Evolutionary conservation across 2,329 filamentous ascomycete genomes (phyloP).

Genomic region (Zopfia rhizophila): DNA sequence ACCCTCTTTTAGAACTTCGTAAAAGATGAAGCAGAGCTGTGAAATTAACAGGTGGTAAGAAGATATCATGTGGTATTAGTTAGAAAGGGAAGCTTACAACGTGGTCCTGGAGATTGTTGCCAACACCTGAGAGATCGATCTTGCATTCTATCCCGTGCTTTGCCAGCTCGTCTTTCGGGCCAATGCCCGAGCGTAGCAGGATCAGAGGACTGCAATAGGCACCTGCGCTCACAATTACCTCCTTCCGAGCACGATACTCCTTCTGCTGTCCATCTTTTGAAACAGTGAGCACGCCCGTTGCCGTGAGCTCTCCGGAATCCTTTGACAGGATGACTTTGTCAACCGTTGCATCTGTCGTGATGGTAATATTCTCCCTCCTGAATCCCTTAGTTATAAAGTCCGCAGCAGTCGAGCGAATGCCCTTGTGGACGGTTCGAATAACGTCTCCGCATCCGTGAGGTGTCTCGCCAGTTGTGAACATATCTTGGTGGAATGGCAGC

Average conservation of each 20-base stretch:
- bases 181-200: slow-evolving; percentile 66
- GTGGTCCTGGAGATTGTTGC: slow-evolving; percentile 72
- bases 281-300: slow-evolving; percentile 58
- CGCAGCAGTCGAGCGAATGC: slow-evolving; percentile 38
- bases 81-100: slow-evolving; percentile 58
- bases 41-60: slow-evolving; percentile 53
- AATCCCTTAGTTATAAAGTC: slow-evolving; percentile 56
- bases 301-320: slow-evolving; percentile 50
- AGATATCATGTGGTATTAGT: slow-evolving; percentile 35
- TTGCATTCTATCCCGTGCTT: slow-evolving; percentile 63
- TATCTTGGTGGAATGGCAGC: slow-evolving; percentile 66
- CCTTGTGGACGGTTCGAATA: slow-evolving; percentile 42
- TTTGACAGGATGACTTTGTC: slow-evolving; percentile 61
- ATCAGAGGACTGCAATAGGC: slow-evolving; percentile 50
- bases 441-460: slow-evolving; percentile 45
- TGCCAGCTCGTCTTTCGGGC: slow-evolving; percentile 63
- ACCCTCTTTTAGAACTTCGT: slow-evolving; percentile 67
- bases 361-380: slow-evolving; percentile 48
- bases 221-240: slow-evolving; percentile 47
- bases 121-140: slow-evolving; percentile 69
- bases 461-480: slow-evolving; percentile 63
- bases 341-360: slow-evolving; percentile 43
- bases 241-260: slow-evolving; percentile 47
- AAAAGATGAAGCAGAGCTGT: slow-evolving; percentile 64
- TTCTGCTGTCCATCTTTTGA: slow-evolving; percentile 53